A percentile compares a stretch with the other conserved stretches of the same genome.
Evolutionary conservation across 208 protist species (phyloP).

Genomic region (Lotmaria passim): DNA sequence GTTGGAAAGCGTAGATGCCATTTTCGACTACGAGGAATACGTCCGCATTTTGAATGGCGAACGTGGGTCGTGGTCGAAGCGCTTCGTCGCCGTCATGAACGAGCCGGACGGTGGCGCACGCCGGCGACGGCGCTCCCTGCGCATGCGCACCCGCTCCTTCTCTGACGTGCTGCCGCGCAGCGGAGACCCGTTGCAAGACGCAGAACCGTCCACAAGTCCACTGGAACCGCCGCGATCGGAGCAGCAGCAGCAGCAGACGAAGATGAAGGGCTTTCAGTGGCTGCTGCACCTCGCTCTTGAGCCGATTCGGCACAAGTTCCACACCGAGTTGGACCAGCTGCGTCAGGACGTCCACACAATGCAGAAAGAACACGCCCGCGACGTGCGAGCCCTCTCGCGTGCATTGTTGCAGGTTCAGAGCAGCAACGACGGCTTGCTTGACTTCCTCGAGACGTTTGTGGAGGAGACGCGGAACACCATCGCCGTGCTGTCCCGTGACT

Average conservation of each 20-base stretch:
- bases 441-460: conserved; percentile 50
- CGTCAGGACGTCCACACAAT: conserved; percentile 30
- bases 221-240: conserved; percentile 17
- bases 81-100: conserved; percentile 9
- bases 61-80: conserved; percentile 10
- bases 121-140: background rate
- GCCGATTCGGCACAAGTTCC: conserved; percentile 30
- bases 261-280: conserved; percentile 31
- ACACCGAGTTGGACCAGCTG: conserved; percentile 29
- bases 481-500: conserved; percentile 21
- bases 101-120: conserved; percentile 2
- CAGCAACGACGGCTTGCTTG: conserved; percentile 46
- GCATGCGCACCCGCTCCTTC: background rate
- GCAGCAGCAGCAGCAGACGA: conserved; percentile 28
- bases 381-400: conserved; percentile 31
- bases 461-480: conserved; percentile 23
- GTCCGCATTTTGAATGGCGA: conserved; percentile 38
- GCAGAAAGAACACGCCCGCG: conserved; percentile 37
- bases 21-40: conserved; percentile 85
- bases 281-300: conserved; percentile 42
- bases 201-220: conserved; percentile 1
- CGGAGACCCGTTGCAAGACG: background rate
- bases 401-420: conserved; percentile 35
- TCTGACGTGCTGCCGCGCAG: conserved; percentile 6
- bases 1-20: conserved; percentile 64